These are phyloP conservation scores for Blastobotrys capitulatus DNA, from an alignment of 1,139 yeast genomes.

Conservation along the genomic window DNA sequence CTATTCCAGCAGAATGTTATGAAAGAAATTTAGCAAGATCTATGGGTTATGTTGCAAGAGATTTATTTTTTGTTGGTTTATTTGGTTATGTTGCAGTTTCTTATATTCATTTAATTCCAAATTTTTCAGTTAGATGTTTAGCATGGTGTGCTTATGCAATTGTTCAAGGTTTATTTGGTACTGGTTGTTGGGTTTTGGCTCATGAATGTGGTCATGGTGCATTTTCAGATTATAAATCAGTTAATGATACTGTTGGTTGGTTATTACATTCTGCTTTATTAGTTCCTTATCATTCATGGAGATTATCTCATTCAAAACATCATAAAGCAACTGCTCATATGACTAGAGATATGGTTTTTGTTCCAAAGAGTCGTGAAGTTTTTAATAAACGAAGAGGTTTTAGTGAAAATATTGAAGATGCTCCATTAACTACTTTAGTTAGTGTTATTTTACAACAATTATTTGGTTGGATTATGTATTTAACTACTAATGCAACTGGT, in stretches of 20 bases:
- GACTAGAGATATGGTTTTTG: slow-evolving; percentile 75
- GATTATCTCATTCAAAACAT: slow-evolving; percentile 75
- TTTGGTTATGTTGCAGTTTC: slow-evolving; percentile 51
- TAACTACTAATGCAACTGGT: slow-evolving; percentile 71
- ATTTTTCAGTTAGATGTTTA: slow-evolving; percentile 41
- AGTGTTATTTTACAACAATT: slow-evolving; percentile 62
- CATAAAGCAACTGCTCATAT: slow-evolving; percentile 85
- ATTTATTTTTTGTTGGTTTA: slow-evolving; percentile 46
- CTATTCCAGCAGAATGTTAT: slow-evolving; percentile 72
- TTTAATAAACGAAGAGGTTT: slow-evolving; percentile 34
- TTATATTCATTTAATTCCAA: slow-evolving; percentile 49
- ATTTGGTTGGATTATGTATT: slow-evolving; percentile 68
- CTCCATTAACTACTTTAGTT: slow-evolving; percentile 59
- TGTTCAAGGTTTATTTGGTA: slow-evolving; percentile 61
- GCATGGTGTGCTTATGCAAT: slow-evolving; percentile 57
- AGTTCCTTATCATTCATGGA: slow-evolving; percentile 87
- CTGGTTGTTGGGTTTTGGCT: slow-evolving; percentile 82
- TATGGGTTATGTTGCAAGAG: slow-evolving; percentile 60
- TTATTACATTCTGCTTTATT: slow-evolving; percentile 67
- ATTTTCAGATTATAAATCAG: slow-evolving; percentile 60
- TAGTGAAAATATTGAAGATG: slow-evolving; percentile 58
- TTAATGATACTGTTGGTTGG: slow-evolving; percentile 81
- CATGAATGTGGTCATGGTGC: slow-evolving; percentile 93
- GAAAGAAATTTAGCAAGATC: slow-evolving; percentile 56
- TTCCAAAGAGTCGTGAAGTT: slow-evolving; percentile 61